Conservation (phyloP, 148 eudicot genomes). For the Rhododendron kiyosumense region DNA sequence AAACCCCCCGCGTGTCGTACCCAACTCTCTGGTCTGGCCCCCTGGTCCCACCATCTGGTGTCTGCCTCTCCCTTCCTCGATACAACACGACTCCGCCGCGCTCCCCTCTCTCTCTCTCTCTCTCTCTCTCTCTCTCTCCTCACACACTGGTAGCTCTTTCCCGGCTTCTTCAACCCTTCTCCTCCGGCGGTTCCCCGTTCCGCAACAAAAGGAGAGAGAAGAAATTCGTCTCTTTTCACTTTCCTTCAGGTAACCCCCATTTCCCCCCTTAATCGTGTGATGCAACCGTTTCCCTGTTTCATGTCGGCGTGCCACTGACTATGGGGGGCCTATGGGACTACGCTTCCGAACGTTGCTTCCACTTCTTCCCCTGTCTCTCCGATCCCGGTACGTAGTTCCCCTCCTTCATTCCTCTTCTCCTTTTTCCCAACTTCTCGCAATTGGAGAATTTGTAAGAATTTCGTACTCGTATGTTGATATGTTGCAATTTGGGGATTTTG, state of each 20-base stretch:
- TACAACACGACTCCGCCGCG: not conserved
- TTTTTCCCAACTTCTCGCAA: not conserved
- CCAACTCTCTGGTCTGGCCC: not conserved
- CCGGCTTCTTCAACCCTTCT: not conserved
- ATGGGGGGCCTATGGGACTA: slow-evolving; percentile 32
- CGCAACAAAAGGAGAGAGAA: not conserved
- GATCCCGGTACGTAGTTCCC: slow-evolving; percentile 59
- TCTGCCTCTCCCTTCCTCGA: not conserved
- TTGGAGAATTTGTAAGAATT: not conserved
- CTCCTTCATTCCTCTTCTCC: not conserved
- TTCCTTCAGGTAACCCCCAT: not conserved
- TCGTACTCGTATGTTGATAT: not conserved
- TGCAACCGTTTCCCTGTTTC: not conserved
- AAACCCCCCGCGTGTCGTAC: not conserved
- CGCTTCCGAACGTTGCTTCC: slow-evolving; percentile 32
- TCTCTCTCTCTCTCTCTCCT: not conserved
- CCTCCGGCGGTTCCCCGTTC: not conserved
- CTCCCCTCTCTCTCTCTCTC: not conserved
- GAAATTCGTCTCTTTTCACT: not conserved
- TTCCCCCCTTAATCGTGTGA: not conserved
- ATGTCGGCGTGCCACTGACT: not conserved
- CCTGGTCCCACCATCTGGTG: not conserved
- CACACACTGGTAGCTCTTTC: not conserved
- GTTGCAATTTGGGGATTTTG: slow-evolving; percentile 3
- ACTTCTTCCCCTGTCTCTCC: slow-evolving; percentile 62